Percentiles rank a stretch among this genome's conserved stretches.
Evolutionary conservation across 768 basidiomycete genomes (phyloP).

Genomic region (Termitomyces titanicus): DNA sequence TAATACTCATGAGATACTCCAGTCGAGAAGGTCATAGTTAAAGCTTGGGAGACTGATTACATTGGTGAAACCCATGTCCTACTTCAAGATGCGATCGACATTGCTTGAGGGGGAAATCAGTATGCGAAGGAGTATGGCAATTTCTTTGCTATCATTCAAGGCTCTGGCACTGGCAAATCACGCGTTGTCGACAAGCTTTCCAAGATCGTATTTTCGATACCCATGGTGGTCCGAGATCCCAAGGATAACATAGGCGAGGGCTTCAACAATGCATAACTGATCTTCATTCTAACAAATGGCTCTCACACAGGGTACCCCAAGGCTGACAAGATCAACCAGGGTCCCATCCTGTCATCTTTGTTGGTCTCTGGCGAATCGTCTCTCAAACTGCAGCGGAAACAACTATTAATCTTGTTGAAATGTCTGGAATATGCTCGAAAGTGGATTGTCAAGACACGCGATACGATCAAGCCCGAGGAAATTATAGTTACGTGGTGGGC

Average conservation of each 20-base stretch:
- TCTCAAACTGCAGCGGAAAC: background rate
- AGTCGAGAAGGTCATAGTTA: background rate
- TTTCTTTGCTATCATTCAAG: background rate
- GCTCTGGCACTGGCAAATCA: background rate
- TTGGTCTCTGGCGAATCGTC: background rate
- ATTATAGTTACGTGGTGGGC: background rate
- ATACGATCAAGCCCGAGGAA: background rate
- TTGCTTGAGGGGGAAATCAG: too few relatives aligned
- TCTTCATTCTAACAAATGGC: too few relatives aligned
- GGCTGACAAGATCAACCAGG: background rate
- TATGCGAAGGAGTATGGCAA: background rate
- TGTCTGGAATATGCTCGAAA: background rate
- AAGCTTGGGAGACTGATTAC: background rate
- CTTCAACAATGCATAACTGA: background rate
- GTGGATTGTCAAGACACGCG: background rate
- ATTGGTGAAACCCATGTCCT: background rate
- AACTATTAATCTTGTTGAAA: background rate
- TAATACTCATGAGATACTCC: too few relatives aligned
- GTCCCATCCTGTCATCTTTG: background rate
- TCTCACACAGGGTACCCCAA: background rate
- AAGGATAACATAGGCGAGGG: background rate
- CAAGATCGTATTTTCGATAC: background rate
- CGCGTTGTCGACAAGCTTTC: background rate
- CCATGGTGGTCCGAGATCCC: background rate
- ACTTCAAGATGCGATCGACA: background rate